Base-by-base conservation (phyloP, 179 eudicot species). In the Beta macrorhiza region DNA sequence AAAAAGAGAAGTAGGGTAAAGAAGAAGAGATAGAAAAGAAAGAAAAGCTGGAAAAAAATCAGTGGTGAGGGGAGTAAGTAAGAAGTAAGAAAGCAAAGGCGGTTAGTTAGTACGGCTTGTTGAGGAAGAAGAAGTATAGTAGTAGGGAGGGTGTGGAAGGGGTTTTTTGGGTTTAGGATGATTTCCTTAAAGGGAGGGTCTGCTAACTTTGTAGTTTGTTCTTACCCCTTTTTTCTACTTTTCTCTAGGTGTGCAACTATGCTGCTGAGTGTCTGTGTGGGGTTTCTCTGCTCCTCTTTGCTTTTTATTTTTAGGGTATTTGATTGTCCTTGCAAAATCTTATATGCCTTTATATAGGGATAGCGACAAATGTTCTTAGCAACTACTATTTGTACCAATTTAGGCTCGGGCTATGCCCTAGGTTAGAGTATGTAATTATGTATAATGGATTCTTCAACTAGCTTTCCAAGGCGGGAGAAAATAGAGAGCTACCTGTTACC, bases 171-270 rank as follows among this genome's bases (percentile, higher is more conserved):
- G 75, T 74, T 81, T 65, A 55, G 79, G 79, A 67, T 75, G 8
- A 1, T 49, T 69, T 58, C 80, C 80, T 51, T 45, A 51, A 58
- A 76, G n/a, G 56, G 72, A 78, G 69, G 84, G 78, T 82, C 75
- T 70, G 37, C 17, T 75, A 9, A 37, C 42, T 53, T 63, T 19
- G 25, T 25, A 19, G 13, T 56, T 70, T 44, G 65, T 74, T 64
- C 73, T 75, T 32, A 67, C 80, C 70, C 76, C 42, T 37, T 37
- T 37, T 76, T 76, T 69, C 73, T 69, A 49, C 53, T 49, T 49
- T 29, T 49, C 53, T 49, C 9, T 49, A 68, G 72, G 73, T 67
- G 70, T 29, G 44, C 45, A 11, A 65, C 42, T 37, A 37, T 37
- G 42, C 42, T 37, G 42, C 4, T n/a, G 12, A 25, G 25, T 58